phyloP scores from a whole-genome alignment of 306 rosid species.

The Vicia faba region DNA sequence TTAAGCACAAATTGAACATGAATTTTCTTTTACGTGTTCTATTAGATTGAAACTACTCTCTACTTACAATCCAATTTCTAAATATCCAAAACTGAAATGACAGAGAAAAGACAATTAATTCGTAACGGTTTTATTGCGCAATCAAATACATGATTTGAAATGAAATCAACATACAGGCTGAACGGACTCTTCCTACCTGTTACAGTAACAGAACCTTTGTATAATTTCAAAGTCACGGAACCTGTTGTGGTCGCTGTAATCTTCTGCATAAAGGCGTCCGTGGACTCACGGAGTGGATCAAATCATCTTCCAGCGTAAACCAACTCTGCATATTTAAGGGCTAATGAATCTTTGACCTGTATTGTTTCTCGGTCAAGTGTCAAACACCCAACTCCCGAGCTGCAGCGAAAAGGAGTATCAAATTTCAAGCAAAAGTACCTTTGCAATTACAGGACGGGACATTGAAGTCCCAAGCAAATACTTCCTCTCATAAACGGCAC shows the following conservation, averaged over 20 bases:
- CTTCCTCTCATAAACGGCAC: slow-evolving; percentile 93
- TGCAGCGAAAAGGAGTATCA: slow-evolving; percentile 62
- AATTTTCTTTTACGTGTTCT: too few species aligned
- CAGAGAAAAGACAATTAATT: too few species aligned
- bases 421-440: slow-evolving; percentile 39
- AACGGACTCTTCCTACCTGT: slow-evolving; percentile 64
- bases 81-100: too few species aligned
- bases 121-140: too few species aligned
- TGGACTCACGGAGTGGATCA: slow-evolving; percentile 82
- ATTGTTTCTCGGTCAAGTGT: slow-evolving; percentile 81
- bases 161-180: slow-evolving; percentile 68
- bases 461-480: slow-evolving; percentile 93
- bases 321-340: slow-evolving; percentile 87
- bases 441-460: slow-evolving; percentile 93
- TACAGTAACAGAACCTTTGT: slow-evolving; percentile 71
- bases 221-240: slow-evolving; percentile 68
- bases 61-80: too few species aligned
- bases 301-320: slow-evolving; percentile 97
- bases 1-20: too few species aligned
- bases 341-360: slow-evolving; percentile 67
- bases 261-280: slow-evolving; percentile 91
- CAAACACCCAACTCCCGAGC: slow-evolving; percentile 71
- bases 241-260: slow-evolving; percentile 80
- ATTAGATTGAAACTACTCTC: too few species aligned
- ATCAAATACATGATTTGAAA: too few species aligned